These are phyloP conservation scores for Aureobasidium sp. DNA, from an alignment of 2,329 filamentous ascomycete species.

Conservation along the genomic window DNA sequence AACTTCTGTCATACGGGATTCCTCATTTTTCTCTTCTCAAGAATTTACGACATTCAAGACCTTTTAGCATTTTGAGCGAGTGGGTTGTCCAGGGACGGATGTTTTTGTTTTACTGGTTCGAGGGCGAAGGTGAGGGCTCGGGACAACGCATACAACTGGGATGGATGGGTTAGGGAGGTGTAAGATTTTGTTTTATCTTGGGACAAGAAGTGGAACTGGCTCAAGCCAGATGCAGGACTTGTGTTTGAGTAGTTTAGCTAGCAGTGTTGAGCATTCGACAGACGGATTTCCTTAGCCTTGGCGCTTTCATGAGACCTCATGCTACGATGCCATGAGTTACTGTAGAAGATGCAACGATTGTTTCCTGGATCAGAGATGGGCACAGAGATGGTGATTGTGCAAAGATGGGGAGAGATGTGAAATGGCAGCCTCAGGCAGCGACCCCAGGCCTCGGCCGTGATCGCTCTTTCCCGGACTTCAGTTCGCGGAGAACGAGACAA, in stretches of 20 bases:
- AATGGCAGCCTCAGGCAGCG: background rate
- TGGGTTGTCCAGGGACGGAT: background rate
- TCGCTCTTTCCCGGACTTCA: background rate
- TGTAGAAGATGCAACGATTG: background rate
- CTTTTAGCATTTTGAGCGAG: slow-evolving; percentile 12
- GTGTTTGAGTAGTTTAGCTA: background rate
- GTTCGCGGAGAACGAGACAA: background rate
- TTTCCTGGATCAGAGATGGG: background rate
- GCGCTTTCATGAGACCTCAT: too few relatives aligned
- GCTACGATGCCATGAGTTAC: background rate
- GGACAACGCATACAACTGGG: background rate
- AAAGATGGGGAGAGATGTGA: background rate
- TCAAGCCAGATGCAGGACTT: background rate
- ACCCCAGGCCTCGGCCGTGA: background rate
- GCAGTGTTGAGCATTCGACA: background rate
- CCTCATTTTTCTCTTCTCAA: background rate
- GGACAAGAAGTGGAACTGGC: background rate
- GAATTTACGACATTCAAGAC: slow-evolving; percentile 5
- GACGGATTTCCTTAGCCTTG: background rate
- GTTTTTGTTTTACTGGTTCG: background rate
- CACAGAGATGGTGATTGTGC: background rate
- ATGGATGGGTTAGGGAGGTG: background rate
- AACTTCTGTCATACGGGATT: background rate
- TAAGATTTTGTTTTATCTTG: background rate
- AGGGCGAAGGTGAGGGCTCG: background rate